Evolutionary conservation across 116 monocot genomes (phyloP), one percentile per base, ranked within the genome.

Genomic region (Iris pallida): DNA sequence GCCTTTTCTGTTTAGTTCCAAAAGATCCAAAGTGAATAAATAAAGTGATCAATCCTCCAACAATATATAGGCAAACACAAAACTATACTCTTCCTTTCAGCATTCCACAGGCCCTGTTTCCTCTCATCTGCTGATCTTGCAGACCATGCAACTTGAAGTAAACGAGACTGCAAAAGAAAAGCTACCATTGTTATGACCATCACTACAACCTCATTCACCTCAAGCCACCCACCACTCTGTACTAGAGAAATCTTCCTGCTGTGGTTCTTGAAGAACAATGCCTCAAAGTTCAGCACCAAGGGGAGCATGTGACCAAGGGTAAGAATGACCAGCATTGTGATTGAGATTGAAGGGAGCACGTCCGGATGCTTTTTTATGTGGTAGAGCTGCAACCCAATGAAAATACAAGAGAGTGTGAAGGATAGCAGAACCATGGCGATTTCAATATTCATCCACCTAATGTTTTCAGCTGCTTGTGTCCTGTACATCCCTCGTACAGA

Each of bases 221-320:
- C 85, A 20, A 90, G 82, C 94, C 90, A 94, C 20, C 85, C 82
- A 63, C 80, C 85, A 58, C 76, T 85, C 71, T 65, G 57, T 30
- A 73, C 53, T 9, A 87, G 45, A 54, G 69, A 66, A 75, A 76
- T 77, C 53, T 86, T 74, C 59, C 59, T 80, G 56, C 71, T 82
- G 20, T 54, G 76, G 47, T 69, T 79, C 59, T 20, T 72, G 43
- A 73, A 66, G 63, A 87, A 90, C 49, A 81, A 14, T 6, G 85
- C 90, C 56, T 85, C 81, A 68, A 90, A 90, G 65, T 87, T 90
- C 58, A 94, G 19, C 43, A 94, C 74, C 55, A 94, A 69, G 42
- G 87, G 85, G 43, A 94, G 76, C 94, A 94, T 94, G 57, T 87
- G 65, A 10, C 90, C 87, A n/a, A 94, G 47, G 16, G 80, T 77